Evolutionary conservation across 2,329 filamentous ascomycete genomes (phyloP), one percentile per base, ranked within the genome.

Genomic region (Monosporascus cannonballus): DNA sequence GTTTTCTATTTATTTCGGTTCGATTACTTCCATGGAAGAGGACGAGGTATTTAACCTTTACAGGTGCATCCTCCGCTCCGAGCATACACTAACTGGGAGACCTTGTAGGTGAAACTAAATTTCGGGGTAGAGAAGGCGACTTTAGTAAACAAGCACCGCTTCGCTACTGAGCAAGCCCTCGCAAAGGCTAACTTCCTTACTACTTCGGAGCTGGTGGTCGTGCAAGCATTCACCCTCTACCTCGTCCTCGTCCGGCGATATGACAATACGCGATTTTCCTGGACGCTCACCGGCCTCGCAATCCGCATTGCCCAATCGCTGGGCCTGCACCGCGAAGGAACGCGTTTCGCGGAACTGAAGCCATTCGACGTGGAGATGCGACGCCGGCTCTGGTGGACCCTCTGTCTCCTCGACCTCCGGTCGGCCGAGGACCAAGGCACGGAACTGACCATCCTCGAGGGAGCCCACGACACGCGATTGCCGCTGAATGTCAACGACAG

Each of bases 361-460:
- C 78, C 80, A 0, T 86, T 84, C 52, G 80, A 87, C 47, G 73
- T 78, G 6, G 83, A 87, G 61, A 81, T 86, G 67, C 75, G 84
- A 18, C 74, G 84, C 5, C 73, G 84, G 1, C 64, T 85, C 0
- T 87, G 84, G 75, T 86, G 82, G 77, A 75, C 77, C 20, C 71
- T 87, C 2, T 74, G 79, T 44, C 74, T 83, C 4, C 63, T 86
- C 2, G 85, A 88, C 55, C 71, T 80, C 8, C 74, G 79, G n/a
- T 75, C 79, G 0, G 78, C 82, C 3, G 81, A 85, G 55, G 79
- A 84, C 27, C 79, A 82, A 44, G 82, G 81, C 2, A 76, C 75
- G 3, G 77, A 75, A 20, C 64, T 79, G 18, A 75, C 70, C 1
- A 74, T 82, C 1, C 62, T 71, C 1, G 67, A 72, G 14, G 64